Evolutionary conservation across 441 rosid genomes (phyloP).

Genomic region (Mallotus repandus): DNA sequence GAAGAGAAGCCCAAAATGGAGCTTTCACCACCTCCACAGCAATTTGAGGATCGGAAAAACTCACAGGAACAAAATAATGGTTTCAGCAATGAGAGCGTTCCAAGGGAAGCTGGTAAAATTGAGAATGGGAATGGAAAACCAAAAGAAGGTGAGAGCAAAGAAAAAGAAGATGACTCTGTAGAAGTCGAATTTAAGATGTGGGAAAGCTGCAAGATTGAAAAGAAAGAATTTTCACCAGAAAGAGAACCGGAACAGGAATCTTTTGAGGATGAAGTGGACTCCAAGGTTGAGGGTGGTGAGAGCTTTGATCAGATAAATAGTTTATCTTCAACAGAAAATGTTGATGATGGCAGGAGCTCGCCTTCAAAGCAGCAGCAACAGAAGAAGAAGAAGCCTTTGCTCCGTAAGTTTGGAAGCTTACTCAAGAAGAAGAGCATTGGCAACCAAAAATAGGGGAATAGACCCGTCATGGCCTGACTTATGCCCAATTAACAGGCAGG

Average conservation of each 20-base stretch:
- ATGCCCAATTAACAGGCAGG: conserved; percentile 33
- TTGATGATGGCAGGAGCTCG: conserved; percentile 48
- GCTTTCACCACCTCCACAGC: conserved; percentile 34
- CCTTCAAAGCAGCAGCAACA: conserved; percentile 64
- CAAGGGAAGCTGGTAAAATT: conserved; percentile 25
- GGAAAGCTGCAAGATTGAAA: conserved; percentile 96
- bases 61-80: conserved; percentile 41
- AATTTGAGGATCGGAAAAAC: conserved; percentile 33
- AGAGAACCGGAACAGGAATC: conserved; percentile 69
- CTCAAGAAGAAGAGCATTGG: conserved; percentile 74
- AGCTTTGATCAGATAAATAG: conserved; percentile 60
- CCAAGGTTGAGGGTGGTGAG: conserved; percentile 57
- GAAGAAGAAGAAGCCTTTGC: conserved; percentile 91
- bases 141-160: conserved; percentile 43
- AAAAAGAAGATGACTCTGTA: conserved; percentile 64
- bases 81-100: conserved; percentile 32
- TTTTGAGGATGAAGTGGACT: conserved; percentile 59
- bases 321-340: conserved; percentile 46
- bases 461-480: conserved; percentile 25
- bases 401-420: conserved; percentile 73
- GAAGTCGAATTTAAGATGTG: conserved; percentile 78
- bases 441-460: conserved; percentile 53
- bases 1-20: conserved; percentile 58
- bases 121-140: conserved; percentile 49
- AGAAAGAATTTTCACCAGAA: conserved; percentile 81